Percentiles rank a stretch among this genome's conserved stretches.
These are phyloP conservation scores for Tritrichomonas foetus DNA, from an alignment of 208 protist genomes.

Conservation along the genomic window DNA sequence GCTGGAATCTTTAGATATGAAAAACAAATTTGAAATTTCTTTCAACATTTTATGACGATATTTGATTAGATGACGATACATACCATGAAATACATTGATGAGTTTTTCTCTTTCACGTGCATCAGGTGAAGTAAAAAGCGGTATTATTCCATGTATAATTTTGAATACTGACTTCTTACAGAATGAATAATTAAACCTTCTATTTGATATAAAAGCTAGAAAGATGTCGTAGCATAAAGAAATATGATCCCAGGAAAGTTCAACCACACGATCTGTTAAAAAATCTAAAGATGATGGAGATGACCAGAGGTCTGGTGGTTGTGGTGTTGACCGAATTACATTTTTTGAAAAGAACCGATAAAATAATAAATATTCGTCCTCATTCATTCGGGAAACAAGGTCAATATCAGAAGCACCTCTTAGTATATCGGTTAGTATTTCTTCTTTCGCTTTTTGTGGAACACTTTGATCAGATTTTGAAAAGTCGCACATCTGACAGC, in stretches of 20 bases:
- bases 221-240: background rate
- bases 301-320: background rate
- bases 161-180: background rate
- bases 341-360: constrained; percentile 9
- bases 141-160: background rate
- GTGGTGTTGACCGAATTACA: background rate
- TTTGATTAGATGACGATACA: background rate
- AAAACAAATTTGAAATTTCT: background rate
- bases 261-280: background rate
- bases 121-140: background rate
- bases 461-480: background rate
- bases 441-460: background rate
- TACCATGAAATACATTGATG: background rate
- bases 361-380: background rate
- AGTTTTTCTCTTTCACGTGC: background rate
- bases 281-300: background rate
- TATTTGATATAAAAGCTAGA: background rate
- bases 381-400: background rate
- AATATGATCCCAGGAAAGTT: background rate
- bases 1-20: background rate
- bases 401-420: background rate
- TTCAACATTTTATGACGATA: background rate
- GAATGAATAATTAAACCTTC: background rate
- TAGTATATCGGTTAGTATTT: background rate
- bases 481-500: constrained; percentile 24